phyloP scores from a whole-genome alignment of 2,329 filamentous ascomycete genomes.

The Pseudogymnoascus sp. region DNA sequence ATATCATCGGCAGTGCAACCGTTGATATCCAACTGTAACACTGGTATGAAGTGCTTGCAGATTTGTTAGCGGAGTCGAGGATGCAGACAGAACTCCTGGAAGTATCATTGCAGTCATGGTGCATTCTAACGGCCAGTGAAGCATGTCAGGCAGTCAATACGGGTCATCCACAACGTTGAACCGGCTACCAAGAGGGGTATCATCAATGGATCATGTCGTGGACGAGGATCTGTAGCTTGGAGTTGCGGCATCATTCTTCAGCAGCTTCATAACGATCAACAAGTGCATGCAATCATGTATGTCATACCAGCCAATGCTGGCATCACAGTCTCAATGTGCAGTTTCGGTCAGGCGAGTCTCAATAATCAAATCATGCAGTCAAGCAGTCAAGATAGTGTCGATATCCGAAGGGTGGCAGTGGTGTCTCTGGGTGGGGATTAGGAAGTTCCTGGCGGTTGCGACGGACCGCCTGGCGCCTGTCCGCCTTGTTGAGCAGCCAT shows the following conservation, averaged over 20 bases:
- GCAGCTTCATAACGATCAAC: constrained; percentile 8
- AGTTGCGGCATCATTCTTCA: constrained; percentile 8
- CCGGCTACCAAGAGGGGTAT: constrained; percentile 5
- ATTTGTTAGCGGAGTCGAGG: background rate
- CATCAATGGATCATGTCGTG: constrained; percentile 7
- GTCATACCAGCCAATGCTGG: constrained; percentile 15
- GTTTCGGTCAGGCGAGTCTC: constrained; percentile 10
- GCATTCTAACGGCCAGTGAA: constrained; percentile 2
- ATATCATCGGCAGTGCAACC: background rate
- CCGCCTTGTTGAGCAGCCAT: constrained; percentile 42
- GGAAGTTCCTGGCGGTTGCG: constrained; percentile 34
- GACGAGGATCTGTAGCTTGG: background rate
- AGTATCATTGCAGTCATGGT: constrained; percentile 4
- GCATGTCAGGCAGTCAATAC: constrained; percentile 8
- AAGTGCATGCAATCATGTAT: constrained; percentile 18
- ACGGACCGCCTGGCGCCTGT: constrained; percentile 29
- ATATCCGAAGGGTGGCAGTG: constrained; percentile 18
- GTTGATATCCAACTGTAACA: background rate
- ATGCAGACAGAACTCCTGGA: background rate
- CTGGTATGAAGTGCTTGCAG: background rate
- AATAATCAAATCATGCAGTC: constrained; percentile 27
- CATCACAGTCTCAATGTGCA: constrained; percentile 9
- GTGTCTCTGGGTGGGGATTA: constrained; percentile 21
- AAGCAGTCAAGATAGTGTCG: constrained; percentile 25
- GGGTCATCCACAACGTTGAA: background rate